Base-by-base conservation (phyloP, 495 filamentous ascomycete genomes). In the Pseudoneurospora amorphoporcata region DNA sequence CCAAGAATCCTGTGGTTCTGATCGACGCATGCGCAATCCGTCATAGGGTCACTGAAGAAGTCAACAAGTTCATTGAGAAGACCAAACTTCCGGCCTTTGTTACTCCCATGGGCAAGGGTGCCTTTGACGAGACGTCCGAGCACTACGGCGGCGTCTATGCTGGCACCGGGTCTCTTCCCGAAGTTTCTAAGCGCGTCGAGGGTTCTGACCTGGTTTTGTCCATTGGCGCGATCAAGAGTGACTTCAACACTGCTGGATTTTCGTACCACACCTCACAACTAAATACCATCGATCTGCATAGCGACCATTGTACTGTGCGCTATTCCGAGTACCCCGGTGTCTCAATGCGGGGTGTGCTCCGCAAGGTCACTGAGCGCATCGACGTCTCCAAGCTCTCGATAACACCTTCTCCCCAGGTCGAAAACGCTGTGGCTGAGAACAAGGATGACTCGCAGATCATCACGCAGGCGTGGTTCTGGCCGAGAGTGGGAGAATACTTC, bases 181-280 rank as follows among this genome's bases (percentile, higher is more conserved):
- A 86, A 38, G 92, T 97, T 6, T 84, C 87, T 69, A 88, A 93
- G 65, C 85, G 87, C 19, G 89, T 98, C 43, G 94, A 97, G 77
- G 85, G 86, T 3, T 89, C 94, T 0, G 94, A 97, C 75, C 86
- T 97, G 3, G 90, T 98, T 29, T 84, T 98, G 16, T 91, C 86
- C 73, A 90, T 98, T 74, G 95, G 94, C 40, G 85, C 93, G 37
- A 90, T 97, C 68, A 86, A 86, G 81, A 93, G 90, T 74, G 94
- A 98, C 77, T 97, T 97, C 85, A 97, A 98, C 81, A 95, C 94
- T 16, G 84, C 91, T 12, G 94, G 94, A 17, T 97, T 97, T 84
- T 92, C 92, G 8, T 97, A 96, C 77, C 89, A 88, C 72, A 89
- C 93, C 43, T 90, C 91, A 12, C 92, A 93, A 80, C 86, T 94